Base-by-base conservation (phyloP, 2,329 filamentous ascomycete species). In the Anthostomella pinea region DNA sequence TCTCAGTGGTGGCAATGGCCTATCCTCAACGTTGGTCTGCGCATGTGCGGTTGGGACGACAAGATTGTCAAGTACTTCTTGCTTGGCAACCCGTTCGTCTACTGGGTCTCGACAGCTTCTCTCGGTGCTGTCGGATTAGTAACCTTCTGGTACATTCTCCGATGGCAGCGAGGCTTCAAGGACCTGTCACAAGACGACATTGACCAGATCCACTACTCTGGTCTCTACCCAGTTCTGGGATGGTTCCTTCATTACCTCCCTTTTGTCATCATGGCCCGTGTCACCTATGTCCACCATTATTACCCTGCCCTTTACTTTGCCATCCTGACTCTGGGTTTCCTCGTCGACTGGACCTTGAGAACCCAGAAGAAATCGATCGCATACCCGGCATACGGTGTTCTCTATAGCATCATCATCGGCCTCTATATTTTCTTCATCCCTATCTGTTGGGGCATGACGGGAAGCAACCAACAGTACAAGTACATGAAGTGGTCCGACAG, bases 1-100 rank as follows among this genome's bases (percentile, higher is more conserved):
- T 98, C 93, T 10, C 75, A 89, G 50, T 96, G 90, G 73, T 98
- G 93, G 93, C 90, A 98, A 68, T 98, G 93, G 93, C 93, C 93
- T 14, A 80, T 98, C 46, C 80, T 98, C 25, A 75, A 97, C 56
- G 93, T 97, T 39, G 93, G 93, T 60, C 81, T 98, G 36, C 86
- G 94, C 45, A 98, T 98, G 93, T 98, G 93, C 67, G 86, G 90
- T 51, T 98, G 93, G 94, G 90, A 94, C 54, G 90, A 98, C 59
- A 80, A 82, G 54, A 89, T 88, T 49, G 81, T 95, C 69, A 98
- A 98, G 66, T 98, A 98, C 71, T 98, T 95, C 77, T 81, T 98
- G 17, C 85, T 98, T 30, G 93, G 93, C 45, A 98, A 98, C 67
- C 93, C 94, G 5, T 70, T 94, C 35, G 84, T 97, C 39, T 98